Evolutionary conservation across 345 rosid species (phyloP).

Genomic region (Populus pruinosa): DNA sequence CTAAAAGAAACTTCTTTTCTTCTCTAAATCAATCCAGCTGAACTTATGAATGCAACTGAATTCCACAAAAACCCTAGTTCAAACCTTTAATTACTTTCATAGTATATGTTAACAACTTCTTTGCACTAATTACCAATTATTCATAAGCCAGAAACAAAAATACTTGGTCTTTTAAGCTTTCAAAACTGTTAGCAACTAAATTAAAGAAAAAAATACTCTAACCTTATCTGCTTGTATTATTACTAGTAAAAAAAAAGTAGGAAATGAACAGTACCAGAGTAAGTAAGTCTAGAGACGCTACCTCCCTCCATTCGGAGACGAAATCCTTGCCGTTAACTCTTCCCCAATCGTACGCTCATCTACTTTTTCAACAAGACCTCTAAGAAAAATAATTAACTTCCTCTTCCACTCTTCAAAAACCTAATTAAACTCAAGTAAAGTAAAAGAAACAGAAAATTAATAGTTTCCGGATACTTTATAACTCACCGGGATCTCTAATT

Average conservation of each 20-base stretch:
- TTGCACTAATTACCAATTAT: not conserved
- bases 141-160: not conserved
- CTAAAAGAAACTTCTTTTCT: not conserved
- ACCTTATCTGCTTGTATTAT: constrained; percentile 19
- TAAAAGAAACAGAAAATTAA: constrained; percentile 3
- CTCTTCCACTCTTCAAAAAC: constrained; percentile 5
- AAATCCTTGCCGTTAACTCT: constrained; percentile 55
- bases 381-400: constrained; percentile 8
- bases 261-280: constrained; percentile 80
- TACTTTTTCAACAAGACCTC: constrained; percentile 34
- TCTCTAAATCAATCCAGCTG: not conserved
- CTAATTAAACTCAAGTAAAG: constrained; percentile 1
- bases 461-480: not conserved
- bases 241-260: constrained; percentile 27
- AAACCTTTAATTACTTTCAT: constrained; percentile 1
- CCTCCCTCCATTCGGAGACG: constrained; percentile 99
- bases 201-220: not conserved
- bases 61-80: constrained; percentile 7
- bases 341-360: constrained; percentile 61
- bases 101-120: not conserved
- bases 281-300: constrained; percentile 92
- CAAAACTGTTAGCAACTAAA: not conserved
- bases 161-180: not conserved
- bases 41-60: not conserved
- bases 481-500: constrained; percentile 51